phyloP scores from a whole-genome alignment of 371 early-diverging fungal species.

The Actinomucor elegans region DNA sequence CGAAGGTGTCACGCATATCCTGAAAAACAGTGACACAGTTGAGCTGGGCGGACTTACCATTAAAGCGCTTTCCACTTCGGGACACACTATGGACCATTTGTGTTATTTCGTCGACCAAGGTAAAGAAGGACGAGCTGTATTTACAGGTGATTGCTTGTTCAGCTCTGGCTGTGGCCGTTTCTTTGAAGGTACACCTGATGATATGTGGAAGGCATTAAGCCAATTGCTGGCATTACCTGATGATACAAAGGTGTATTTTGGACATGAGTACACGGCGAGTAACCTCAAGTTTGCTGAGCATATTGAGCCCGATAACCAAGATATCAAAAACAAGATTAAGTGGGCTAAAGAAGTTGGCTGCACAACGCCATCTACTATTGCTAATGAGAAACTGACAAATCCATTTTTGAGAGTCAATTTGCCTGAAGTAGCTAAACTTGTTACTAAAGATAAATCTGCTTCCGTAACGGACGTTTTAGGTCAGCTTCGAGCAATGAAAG shows the following conservation, averaged over 20 bases:
- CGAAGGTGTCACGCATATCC: slow-evolving; percentile 55
- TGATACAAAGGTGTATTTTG: slow-evolving; percentile 87
- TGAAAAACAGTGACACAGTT: slow-evolving; percentile 66
- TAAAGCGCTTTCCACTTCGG: slow-evolving; percentile 61
- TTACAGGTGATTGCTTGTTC: slow-evolving; percentile 42
- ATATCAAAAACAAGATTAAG: slow-evolving; percentile 50
- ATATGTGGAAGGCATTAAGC: slow-evolving; percentile 81
- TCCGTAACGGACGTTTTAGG: slow-evolving; percentile 33
- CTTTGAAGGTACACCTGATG: slow-evolving; percentile 87
- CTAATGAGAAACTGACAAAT: slow-evolving; percentile 78
- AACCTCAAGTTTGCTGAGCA: slow-evolving; percentile 56
- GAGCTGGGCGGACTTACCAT: slow-evolving; percentile 61
- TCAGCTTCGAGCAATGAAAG: slow-evolving; percentile 44
- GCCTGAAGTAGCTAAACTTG: slow-evolving; percentile 14
- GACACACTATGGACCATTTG: slow-evolving; percentile 81
- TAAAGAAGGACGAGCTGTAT: slow-evolving; percentile 26
- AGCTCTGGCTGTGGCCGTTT: slow-evolving; percentile 84
- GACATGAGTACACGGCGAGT: slow-evolving; percentile 88
- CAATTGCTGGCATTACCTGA: slow-evolving; percentile 70
- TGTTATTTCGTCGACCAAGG: slow-evolving; percentile 27
- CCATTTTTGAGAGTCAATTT: slow-evolving; percentile 80
- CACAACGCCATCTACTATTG: slow-evolving; percentile 86
- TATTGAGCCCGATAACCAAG: slow-evolving; percentile 42
- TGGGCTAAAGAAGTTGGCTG: slow-evolving; percentile 47
- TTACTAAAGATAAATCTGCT: slow-evolving; percentile 5